Base-by-base conservation (phyloP, 371 early-diverging fungal genomes). In the Mortierella sp. region DNA sequence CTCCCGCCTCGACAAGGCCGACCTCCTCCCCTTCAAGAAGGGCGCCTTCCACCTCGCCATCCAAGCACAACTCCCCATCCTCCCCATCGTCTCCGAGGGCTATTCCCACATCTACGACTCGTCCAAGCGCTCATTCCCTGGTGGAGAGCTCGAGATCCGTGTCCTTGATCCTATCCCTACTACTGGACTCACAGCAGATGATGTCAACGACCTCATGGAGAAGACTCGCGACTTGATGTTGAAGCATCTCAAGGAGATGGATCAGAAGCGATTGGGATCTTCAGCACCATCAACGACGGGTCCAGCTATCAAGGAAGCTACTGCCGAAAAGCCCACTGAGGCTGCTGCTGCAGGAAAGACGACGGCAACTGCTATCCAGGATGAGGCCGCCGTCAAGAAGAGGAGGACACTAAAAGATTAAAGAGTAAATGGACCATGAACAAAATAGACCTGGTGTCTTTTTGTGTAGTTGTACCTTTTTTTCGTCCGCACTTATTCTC, bases 31-130 rank as follows among this genome's bases (percentile, higher is more conserved):
- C 0, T 98, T 98, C 90, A 98, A 98, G 87, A 96, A 96, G 87
- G 97, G 96, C 16, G 95, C 95, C 10, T 98, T 98, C 87, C 93
- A 97, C 81, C 92, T 98, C 82, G 98, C 99, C 19, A 93, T 95
- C 73, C 95, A 97, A 82, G 95, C 96, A 1, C 89, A 92, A 74
- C 92, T 95, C 8, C 98, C 98, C 13, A 92, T 98, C 74, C 91
- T 98, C n/a, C 99, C 99, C 13, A 91, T 98, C 37, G 97, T 98
- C 28, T 86, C 94, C 31, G 92, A 95, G 70, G 96, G 96, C 46
- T 96, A 97, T 83, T 89, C 91, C 76, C 89, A 94, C 72, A 69
- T 96, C 43, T 98, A 96, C 89, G 85, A 92, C 86, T 87, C 92
- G 14, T 91, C 91, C 74, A 79, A 87, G 75, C 87, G 87, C 74